Evolutionary conservation across 1,284 basidiomycete genomes (phyloP), one percentile per base, ranked within the genome.

Genomic region (Cryptococcus wingfieldii): DNA sequence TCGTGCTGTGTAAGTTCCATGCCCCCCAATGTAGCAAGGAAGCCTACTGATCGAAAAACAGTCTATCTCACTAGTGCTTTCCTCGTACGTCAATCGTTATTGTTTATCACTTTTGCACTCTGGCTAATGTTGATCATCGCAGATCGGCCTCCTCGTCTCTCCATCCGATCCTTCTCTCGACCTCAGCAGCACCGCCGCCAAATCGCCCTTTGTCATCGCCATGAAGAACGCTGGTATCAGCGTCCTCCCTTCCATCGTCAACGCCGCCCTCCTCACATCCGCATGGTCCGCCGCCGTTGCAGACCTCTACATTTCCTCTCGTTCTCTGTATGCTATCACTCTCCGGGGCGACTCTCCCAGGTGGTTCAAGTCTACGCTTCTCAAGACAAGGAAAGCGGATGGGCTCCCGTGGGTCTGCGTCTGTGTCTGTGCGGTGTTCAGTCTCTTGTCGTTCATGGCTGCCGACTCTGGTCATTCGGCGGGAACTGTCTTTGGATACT

Each of bases 201-300:
- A 82, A 4, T 88, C 86, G 10, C 88, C 88, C 0, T 90, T 89
- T 69, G 87, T 89, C 56, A 86, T 90, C 62, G 87, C 87, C 5
- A 70, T 73, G 12, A 66, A 82, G 58, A 80, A 78, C 37, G 85
- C 87, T 1, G 84, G 86, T n/a, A 89, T 90, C 72, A 83, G 82
- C 60, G 80, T 78, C 3, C 76, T 90, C 2, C 88, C 88, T 3
- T 82, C 81, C 46, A 82, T 77, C 28, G 71, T 78, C 61, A 78
- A 79, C 57, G 77, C 72, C 31, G 65, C 51, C 45, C 43, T 70
- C 50, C 43, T 69, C n/a, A 62, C 58, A 18, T 59, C 63, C 38
- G 56, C 67, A 1, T 58, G 62, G 46, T 67, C 64, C 3, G 56
- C 63, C 5, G 66, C 55, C 28, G 68, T 65, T 51, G 55, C 61